phyloP scores from a whole-genome alignment of 805 yeast genomes.

The Cyberlindnera maritima region DNA sequence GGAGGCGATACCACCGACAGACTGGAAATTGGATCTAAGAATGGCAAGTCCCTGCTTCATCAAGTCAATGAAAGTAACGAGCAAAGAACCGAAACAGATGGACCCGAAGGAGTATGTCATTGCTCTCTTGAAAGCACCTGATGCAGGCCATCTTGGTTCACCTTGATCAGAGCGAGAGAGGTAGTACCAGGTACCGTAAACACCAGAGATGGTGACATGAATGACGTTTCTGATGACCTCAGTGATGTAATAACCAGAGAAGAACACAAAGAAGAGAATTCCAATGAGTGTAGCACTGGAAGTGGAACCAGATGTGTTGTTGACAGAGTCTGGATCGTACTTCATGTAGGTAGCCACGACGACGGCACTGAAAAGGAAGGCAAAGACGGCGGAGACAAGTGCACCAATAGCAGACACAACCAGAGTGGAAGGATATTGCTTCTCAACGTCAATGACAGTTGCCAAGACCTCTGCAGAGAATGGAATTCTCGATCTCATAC shows the following conservation, averaged over 20 bases:
- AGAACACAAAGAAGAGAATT: conserved; percentile 66
- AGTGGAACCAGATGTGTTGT: conserved; percentile 15
- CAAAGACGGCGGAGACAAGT: conserved; percentile 56
- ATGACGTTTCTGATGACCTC: conserved; percentile 80
- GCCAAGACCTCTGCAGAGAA: conserved; percentile 67
- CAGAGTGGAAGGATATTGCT: conserved; percentile 66
- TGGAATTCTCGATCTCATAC: conserved; percentile 67
- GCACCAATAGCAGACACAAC: conserved; percentile 60
- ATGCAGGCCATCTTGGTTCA: conserved; percentile 74
- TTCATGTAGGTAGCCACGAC: conserved; percentile 77
- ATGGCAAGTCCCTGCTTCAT: conserved; percentile 52
- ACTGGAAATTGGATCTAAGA: conserved; percentile 49
- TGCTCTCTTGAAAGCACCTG: conserved; percentile 77
- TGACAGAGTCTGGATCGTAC: conserved; percentile 50
- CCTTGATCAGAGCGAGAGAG: conserved; percentile 72
- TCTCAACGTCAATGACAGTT: conserved; percentile 76
- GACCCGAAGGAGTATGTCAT: conserved; percentile 87
- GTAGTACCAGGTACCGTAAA: conserved; percentile 91
- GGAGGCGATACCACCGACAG: conserved; percentile 49
- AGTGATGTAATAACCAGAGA: conserved; percentile 79
- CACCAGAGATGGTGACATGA: conserved; percentile 79
- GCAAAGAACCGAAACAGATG: conserved; percentile 78
- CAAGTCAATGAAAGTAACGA: conserved; percentile 70
- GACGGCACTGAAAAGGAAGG: conserved; percentile 61
- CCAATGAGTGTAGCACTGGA: conserved; percentile 64